Percentiles rank a stretch among this genome's conserved stretches.
Conservation (phyloP, 495 filamentous ascomycete genomes). For the Lasiosphaeria ovina region DNA sequence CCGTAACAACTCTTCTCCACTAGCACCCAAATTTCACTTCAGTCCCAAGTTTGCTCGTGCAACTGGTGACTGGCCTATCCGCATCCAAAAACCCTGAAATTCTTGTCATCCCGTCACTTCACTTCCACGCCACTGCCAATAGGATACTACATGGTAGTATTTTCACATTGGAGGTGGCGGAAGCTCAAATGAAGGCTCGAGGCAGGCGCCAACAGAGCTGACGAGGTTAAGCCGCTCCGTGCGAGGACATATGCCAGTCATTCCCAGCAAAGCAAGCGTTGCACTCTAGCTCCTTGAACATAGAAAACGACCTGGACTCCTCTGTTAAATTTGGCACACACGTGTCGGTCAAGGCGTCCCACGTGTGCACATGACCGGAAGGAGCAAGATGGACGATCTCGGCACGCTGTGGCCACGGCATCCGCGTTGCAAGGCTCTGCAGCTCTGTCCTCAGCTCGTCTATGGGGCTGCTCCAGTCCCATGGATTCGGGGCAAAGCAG, state of each 20-base stretch:
- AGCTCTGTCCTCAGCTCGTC: constrained; percentile 15
- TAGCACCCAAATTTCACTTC: too few species aligned
- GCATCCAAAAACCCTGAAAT: too few species aligned
- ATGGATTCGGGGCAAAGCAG: background rate
- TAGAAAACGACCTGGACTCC: constrained; percentile 4
- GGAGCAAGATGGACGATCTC: constrained; percentile 20
- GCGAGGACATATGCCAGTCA: background rate
- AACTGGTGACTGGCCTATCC: too few species aligned
- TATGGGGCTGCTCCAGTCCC: constrained; percentile 11
- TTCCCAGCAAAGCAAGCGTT: background rate
- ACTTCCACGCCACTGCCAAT: too few species aligned
- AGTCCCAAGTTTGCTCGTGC: too few species aligned
- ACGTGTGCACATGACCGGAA: constrained; percentile 20
- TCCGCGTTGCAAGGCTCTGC: constrained; percentile 6
- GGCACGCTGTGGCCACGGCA: constrained; percentile 13
- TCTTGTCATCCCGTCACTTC: too few species aligned
- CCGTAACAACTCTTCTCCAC: too few species aligned
- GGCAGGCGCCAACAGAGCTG: background rate
- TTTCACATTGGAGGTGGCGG: too few species aligned
- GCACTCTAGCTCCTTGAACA: constrained; percentile 1
- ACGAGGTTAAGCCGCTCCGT: background rate
- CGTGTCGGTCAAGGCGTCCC: constrained; percentile 15
- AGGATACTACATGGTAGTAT: too few species aligned
- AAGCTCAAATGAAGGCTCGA: background rate
- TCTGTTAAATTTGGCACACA: constrained; percentile 14